Conservation (phyloP, 2,329 filamentous ascomycete species). For the Pseudocercospora crystallina region DNA sequence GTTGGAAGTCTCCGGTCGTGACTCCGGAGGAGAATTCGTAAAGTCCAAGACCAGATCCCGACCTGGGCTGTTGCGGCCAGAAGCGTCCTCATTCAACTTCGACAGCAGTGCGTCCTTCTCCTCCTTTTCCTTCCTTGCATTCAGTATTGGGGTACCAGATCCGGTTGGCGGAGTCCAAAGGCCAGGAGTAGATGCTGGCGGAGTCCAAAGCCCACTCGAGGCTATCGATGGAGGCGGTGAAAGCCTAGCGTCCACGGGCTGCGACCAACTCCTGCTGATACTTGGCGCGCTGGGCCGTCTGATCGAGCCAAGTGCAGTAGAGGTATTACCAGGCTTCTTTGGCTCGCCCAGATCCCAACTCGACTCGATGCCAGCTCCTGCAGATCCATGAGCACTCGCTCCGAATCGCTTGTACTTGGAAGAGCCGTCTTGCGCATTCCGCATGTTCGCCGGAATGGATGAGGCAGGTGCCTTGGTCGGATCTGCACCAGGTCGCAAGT, state of each 20-base stretch:
- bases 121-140: conserved; percentile 25
- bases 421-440: conserved; percentile 19
- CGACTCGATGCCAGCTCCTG: conserved; percentile 19
- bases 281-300: conserved; percentile 18
- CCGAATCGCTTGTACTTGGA: conserved; percentile 22
- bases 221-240: conserved; percentile 20
- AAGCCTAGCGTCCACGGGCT: conserved; percentile 21
- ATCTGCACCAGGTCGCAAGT: conserved; percentile 58
- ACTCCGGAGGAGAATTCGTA: conserved; percentile 31
- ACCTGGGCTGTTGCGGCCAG: conserved; percentile 9
- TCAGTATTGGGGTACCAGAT: conserved; percentile 23
- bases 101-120: conserved; percentile 13
- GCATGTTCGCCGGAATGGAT: conserved; percentile 14
- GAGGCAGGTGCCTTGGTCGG: conserved; percentile 31
- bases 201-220: conserved; percentile 32
- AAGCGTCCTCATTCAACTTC: conserved; percentile 12
- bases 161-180: conserved; percentile 41
- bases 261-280: conserved; percentile 27
- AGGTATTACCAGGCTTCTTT: conserved; percentile 27
- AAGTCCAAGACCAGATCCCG: conserved; percentile 38
- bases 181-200: conserved; percentile 27
- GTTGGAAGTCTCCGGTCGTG: conserved; percentile 10
- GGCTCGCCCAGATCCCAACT: conserved; percentile 21
- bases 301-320: conserved; percentile 25
- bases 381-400: conserved; percentile 14